Base-by-base conservation (phyloP, 139 green algal species). In the Marvania coccoides region DNA sequence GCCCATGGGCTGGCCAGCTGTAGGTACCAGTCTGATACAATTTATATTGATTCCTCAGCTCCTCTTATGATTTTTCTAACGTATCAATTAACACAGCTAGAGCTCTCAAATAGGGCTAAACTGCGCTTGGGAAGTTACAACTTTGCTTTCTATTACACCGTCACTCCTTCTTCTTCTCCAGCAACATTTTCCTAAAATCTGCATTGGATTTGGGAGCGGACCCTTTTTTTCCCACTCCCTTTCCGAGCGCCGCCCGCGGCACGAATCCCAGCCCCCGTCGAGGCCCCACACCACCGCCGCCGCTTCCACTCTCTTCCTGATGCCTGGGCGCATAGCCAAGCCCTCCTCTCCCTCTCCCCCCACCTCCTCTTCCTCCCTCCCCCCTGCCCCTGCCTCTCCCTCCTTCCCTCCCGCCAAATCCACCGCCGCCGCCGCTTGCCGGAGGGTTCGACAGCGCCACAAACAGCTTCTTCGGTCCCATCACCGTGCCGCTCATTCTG, bases 151-250 rank as follows among this genome's bases (percentile, higher is more conserved):
- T n/a, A n/a, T 31, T 56, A 28, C 47, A 24, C 47, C 14, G 7
- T 2, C 47, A 24, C 6, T 71, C 53, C 53, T 63, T 71, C 36
- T 61, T 53, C 5, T 31, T 31, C 48, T 57, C 9, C 10, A 87
- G 40, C 29, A 92, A 69, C 85, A 91, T 89, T 29, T 83, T 81
- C 38, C 83, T 64, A 59, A 92, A 91, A 26, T 91, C 85, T 3
- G 79, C 85, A 34, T 92, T 92, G 6, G 70, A 78, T 63, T 87
- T 83, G 5, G 74, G 69, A 0, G 72, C n/a, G n/a, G n/a, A n/a
- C n/a, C n/a, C n/a, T n/a, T n/a, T n/a, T n/a, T n/a, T n/a, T n/a
- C n/a, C n/a, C n/a, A n/a, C n/a, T n/a, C n/a, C n/a, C n/a, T n/a
- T n/a, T n/a, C n/a, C n/a, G n/a, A n/a, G n/a, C 36, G 58, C 29